phyloP scores from a whole-genome alignment of 257 asterid genomes.

The Primulina eburnea region DNA sequence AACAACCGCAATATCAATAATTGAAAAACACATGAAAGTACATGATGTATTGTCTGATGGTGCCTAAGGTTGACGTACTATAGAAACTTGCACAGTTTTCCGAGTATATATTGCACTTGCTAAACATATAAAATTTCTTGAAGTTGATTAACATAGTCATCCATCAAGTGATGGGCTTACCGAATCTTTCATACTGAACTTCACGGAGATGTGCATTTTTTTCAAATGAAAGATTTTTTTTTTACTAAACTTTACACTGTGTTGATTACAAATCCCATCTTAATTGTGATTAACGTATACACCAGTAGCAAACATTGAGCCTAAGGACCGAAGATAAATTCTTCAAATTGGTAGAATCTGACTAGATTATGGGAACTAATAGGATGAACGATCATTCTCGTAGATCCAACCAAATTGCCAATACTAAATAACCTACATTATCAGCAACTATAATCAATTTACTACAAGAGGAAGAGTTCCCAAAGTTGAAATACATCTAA shows the following conservation, averaged over 20 bases:
- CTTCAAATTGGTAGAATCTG: background rate
- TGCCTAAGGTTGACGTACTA: background rate
- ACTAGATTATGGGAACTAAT: background rate
- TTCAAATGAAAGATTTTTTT: too few species aligned
- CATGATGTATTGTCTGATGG: conserved; percentile 13
- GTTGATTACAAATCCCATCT: conserved; percentile 9
- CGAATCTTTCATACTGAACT: conserved; percentile 15
- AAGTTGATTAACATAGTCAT: background rate
- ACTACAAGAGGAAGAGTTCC: background rate
- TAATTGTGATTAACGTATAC: background rate
- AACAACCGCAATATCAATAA: background rate
- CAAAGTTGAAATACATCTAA: conserved; percentile 16
- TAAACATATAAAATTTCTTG: background rate
- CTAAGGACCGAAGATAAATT: conserved; percentile 2
- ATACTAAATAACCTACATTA: conserved; percentile 12
- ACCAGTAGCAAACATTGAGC: conserved; percentile 3
- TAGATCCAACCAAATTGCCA: conserved; percentile 18
- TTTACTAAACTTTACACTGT: background rate
- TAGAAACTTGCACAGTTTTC: conserved; percentile 10
- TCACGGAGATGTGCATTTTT: background rate
- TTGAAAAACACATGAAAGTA: conserved; percentile 4
- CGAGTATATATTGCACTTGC: conserved; percentile 3
- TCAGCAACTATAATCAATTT: conserved; percentile 12
- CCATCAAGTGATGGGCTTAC: background rate
- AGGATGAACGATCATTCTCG: background rate